Percentiles rank a stretch among this genome's conserved stretches.
phyloP scores from a whole-genome alignment of 1,284 basidiomycete genomes.

The Moesziomyces sp. region DNA sequence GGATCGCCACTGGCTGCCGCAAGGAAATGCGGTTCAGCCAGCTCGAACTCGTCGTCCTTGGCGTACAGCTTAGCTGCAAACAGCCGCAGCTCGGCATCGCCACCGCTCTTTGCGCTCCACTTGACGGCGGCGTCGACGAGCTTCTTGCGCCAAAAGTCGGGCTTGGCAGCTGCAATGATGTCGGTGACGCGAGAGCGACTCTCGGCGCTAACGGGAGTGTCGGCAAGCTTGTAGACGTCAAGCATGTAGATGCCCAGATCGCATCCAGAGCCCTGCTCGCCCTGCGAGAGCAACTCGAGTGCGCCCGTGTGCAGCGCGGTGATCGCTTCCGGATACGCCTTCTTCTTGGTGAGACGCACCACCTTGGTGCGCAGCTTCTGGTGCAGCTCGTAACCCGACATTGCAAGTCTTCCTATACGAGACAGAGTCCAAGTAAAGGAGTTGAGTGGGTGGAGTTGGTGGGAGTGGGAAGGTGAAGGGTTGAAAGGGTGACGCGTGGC shows the following conservation, averaged over 20 bases:
- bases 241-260: conserved; percentile 65
- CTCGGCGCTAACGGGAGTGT: conserved; percentile 38
- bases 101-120: conserved; percentile 54
- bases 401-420: too few relatives aligned
- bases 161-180: conserved; percentile 46
- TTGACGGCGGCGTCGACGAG: conserved; percentile 62
- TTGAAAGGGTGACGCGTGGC: too few relatives aligned
- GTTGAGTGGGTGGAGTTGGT: too few relatives aligned
- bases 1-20: not conserved
- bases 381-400: conserved; percentile 64
- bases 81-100: conserved; percentile 57
- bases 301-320: conserved; percentile 55
- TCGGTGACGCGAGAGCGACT: conserved; percentile 50
- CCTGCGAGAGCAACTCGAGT: conserved; percentile 51
- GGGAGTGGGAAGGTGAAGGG: too few relatives aligned
- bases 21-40: conserved; percentile 57
- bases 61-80: conserved; percentile 57
- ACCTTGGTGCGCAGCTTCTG: conserved; percentile 66
- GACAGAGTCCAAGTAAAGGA: too few relatives aligned
- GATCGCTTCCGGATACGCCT: conserved; percentile 64
- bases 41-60: conserved; percentile 34
- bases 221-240: conserved; percentile 57
- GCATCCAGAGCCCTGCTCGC: conserved; percentile 65
- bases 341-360: conserved; percentile 64
- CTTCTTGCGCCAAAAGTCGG: conserved; percentile 66